Evolutionary conservation across 805 yeast genomes (phyloP), one percentile per base, ranked within the genome.

Genomic region (Dipodascus geniculatus): DNA sequence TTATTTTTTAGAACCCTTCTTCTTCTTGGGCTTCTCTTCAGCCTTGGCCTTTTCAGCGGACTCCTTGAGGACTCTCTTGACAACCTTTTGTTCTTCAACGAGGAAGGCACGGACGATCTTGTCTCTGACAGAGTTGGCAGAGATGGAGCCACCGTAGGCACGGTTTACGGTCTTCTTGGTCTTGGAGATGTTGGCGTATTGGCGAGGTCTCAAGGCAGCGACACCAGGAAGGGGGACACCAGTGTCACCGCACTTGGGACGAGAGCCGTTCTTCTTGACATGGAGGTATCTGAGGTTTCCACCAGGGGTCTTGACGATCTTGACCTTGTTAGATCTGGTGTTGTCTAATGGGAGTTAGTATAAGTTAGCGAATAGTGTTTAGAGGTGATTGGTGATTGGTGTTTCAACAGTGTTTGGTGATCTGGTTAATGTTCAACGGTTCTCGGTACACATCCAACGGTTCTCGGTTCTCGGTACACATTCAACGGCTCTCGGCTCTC

Each of bases 301-400:
- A 83, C 99, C 99, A 78, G 99, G 99, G 79, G 99, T 93, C 87
- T 91, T 93, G 71, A 91, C 96, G 78, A 91, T 95, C 90, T 87
- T 91, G 82, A 93, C 91, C 82, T 86, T 87, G 96, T 93, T 93
- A 69, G 99, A 93, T 78, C 84, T 85, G 85, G 99, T 90, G 96
- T 93, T 93, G 96, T 89, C 95, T 87, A 23, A 42, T 48, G 48
- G 53, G n/a, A n/a, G n/a, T n/a, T n/a, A n/a, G 31, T 22, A 22
- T 4, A 47, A 47, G 51, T 48, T 54, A 47, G 51, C 28, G 22
- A n/a, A n/a, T n/a, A n/a, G n/a, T n/a, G n/a, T n/a, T n/a, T 51
- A 8, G n/a, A 19, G 23, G 16, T 52, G 35, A 19, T 14, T 38
- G 28, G 8, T 2, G 24, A 19, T 17, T 19, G 3, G 19, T 38